These are phyloP conservation scores for Hamamelis virginiana DNA, from an alignment of 164 flowering plant genomes.

Conservation along the genomic window DNA sequence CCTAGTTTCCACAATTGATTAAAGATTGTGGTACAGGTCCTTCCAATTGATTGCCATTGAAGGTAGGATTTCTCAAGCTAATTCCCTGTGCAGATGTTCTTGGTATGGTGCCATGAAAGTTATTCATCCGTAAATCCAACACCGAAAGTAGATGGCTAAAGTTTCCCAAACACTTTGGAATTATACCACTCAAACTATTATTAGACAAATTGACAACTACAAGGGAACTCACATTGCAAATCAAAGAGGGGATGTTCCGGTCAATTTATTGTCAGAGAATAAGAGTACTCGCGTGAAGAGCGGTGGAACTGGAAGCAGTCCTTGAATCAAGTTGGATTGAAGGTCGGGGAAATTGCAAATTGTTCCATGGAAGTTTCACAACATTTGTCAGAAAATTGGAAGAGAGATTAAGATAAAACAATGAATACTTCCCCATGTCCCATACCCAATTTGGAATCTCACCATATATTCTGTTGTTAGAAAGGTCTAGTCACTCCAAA, in stretches of 20 bases:
- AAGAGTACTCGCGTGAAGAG: too few species aligned
- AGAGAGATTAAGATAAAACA: background rate
- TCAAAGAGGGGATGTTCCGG: background rate
- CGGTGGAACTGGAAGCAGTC: background rate
- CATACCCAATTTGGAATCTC: background rate
- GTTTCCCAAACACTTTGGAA: background rate
- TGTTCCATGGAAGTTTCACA: background rate
- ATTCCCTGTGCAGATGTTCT: background rate
- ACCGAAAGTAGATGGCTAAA: background rate
- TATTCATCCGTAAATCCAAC: background rate
- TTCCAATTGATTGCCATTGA: background rate
- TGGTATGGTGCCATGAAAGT: background rate
- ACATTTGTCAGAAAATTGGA: background rate
- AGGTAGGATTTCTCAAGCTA: background rate
- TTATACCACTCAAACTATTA: background rate
- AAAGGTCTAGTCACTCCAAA: conserved; percentile 3
- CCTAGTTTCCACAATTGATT: background rate
- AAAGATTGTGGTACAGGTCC: background rate
- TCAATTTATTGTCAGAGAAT: too few species aligned
- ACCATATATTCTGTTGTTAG: conserved; percentile 2
- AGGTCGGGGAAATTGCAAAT: background rate
- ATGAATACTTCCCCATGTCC: background rate
- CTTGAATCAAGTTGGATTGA: conserved; percentile 4
- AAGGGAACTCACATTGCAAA: background rate
- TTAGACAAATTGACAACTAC: background rate